phyloP scores from a whole-genome alignment of 257 asterid genomes.

The Dorcoceras hygrometricum region DNA sequence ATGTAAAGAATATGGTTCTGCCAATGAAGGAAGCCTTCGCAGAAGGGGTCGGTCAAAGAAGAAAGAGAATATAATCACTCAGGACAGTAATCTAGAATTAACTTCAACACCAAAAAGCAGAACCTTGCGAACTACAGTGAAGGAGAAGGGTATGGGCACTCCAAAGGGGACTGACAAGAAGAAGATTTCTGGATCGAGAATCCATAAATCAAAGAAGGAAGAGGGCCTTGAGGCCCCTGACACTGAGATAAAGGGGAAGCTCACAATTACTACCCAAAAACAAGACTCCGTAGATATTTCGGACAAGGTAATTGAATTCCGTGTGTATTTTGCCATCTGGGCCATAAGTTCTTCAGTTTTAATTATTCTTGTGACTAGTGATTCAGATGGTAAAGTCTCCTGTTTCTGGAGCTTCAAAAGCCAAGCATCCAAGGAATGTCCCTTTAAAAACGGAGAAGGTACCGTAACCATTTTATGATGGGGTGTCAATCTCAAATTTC shows the following conservation, averaged over 20 bases:
- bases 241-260: slow-evolving; percentile 7
- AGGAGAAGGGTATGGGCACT: slow-evolving; percentile 21
- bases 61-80: slow-evolving; percentile 24
- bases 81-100: slow-evolving; percentile 26
- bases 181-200: slow-evolving; percentile 25
- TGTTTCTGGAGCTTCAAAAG: slow-evolving; percentile 27
- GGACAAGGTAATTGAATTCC: slow-evolving; percentile 28
- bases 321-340: slow-evolving; percentile 3
- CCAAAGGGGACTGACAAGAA: slow-evolving; percentile 25
- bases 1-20: slow-evolving; percentile 23
- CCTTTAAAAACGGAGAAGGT: slow-evolving; percentile 40
- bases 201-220: slow-evolving; percentile 27
- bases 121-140: slow-evolving; percentile 20
- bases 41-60: slow-evolving; percentile 37
- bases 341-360: not conserved
- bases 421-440: slow-evolving; percentile 26
- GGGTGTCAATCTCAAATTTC: slow-evolving; percentile 10
- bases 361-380: slow-evolving; percentile 15
- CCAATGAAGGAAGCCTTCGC: slow-evolving; percentile 25
- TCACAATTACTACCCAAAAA: not conserved
- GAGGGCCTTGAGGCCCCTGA: slow-evolving; percentile 26
- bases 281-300: slow-evolving; percentile 15
- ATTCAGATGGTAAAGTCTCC: slow-evolving; percentile 28
- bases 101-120: slow-evolving; percentile 25
- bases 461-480: slow-evolving; percentile 15